phyloP scores from a whole-genome alignment of 495 filamentous ascomycete species.

The Astrothelium subdiscretum region DNA sequence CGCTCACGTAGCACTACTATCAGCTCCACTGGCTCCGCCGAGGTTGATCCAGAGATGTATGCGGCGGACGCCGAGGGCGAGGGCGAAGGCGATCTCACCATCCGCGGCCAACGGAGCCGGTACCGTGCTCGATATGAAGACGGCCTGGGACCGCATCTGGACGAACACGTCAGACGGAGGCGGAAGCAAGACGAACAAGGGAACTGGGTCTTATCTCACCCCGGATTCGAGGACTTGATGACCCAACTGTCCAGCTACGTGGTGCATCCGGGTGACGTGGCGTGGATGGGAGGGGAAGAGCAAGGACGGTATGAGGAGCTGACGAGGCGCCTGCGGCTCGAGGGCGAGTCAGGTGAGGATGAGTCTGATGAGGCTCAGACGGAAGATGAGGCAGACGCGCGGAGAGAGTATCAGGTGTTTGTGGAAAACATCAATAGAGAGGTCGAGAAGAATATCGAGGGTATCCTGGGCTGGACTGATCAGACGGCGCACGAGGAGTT shows the following conservation, averaged over 20 bases:
- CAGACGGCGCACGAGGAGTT: neutral
- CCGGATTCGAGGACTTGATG: constrained; percentile 61
- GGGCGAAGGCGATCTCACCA: constrained; percentile 63
- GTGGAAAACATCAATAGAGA: constrained; percentile 53
- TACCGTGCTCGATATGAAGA: constrained; percentile 65
- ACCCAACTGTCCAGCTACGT: constrained; percentile 56
- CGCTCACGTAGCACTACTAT: constrained; percentile 68
- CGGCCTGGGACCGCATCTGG: constrained; percentile 67
- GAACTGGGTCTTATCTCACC: constrained; percentile 78
- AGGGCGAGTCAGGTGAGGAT: constrained; percentile 20
- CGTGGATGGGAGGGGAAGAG: constrained; percentile 44
- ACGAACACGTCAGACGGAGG: constrained; percentile 37
- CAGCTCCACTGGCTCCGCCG: constrained; percentile 31
- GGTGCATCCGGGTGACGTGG: constrained; percentile 56
- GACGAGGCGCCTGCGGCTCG: neutral
- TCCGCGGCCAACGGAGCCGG: constrained; percentile 57
- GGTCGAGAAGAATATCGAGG: constrained; percentile 46
- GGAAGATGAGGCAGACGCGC: constrained; percentile 53
- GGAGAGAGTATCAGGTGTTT: constrained; percentile 63
- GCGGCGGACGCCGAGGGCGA: constrained; percentile 25
- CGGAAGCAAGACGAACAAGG: constrained; percentile 40
- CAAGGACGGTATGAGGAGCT: constrained; percentile 11
- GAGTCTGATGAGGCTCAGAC: constrained; percentile 35
- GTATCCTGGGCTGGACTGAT: constrained; percentile 52
- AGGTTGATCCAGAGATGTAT: neutral